Percentiles rank a stretch among this genome's conserved stretches.
Conservation (phyloP, 352 stramenopile species). For the Pythium aquatile region DNA sequence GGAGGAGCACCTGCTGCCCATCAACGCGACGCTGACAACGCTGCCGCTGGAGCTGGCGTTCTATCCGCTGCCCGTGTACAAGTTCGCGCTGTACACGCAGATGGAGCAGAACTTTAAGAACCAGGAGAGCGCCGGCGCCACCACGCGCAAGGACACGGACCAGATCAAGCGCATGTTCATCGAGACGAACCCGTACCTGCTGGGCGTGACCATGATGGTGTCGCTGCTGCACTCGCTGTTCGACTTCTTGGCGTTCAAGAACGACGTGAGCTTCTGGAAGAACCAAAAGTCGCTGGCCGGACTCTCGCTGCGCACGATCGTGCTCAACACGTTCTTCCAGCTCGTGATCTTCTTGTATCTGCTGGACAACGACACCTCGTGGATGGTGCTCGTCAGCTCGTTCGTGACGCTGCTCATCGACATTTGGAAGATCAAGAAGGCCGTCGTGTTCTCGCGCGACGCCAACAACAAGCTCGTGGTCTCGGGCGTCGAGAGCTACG, state of each 20-base stretch:
- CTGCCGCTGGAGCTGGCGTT: constrained; percentile 87
- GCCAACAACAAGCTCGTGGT: constrained; percentile 79
- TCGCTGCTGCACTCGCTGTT: constrained; percentile 98
- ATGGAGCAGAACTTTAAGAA: constrained; percentile 92
- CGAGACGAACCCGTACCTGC: constrained; percentile 97
- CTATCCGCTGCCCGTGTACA: constrained; percentile 85
- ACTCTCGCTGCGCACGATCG: constrained; percentile 92
- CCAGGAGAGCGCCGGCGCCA: constrained; percentile 92
- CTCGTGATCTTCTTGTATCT: constrained; percentile 98
- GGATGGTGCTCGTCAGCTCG: constrained; percentile 93
- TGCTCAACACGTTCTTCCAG: constrained; percentile 97
- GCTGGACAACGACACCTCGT: constrained; percentile 96
- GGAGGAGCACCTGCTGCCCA: constrained; percentile 76
- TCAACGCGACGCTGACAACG: constrained; percentile 87
- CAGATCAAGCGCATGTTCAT: constrained; percentile 95
- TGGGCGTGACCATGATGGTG: constrained; percentile 94
- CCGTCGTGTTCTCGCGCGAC: constrained; percentile 81
- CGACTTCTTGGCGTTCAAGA: constrained; percentile 99
- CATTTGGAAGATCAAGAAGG: constrained; percentile 94
- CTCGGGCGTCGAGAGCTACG: constrained; percentile 82
- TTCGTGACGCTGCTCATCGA: constrained; percentile 85
- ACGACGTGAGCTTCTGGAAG: constrained; percentile 98
- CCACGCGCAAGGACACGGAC: constrained; percentile 86
- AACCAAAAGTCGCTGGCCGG: constrained; percentile 97
- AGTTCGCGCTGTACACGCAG: constrained; percentile 92